Evolutionary conservation across 257 asterid genomes (phyloP), one percentile per base, ranked within the genome.

Genomic region (Coffea eugenioides): DNA sequence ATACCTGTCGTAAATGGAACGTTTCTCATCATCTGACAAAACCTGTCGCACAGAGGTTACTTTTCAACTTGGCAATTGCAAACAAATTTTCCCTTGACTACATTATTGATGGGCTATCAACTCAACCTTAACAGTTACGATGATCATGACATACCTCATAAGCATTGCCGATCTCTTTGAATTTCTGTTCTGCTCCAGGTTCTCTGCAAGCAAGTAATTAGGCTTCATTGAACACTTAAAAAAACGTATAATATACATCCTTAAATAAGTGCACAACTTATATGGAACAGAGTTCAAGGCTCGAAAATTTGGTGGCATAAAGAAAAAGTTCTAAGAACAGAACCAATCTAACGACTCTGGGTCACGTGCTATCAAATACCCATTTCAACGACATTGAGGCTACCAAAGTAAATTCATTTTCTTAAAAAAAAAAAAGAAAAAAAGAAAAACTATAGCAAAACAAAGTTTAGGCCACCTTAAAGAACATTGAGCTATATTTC

Each of bases 101-200:
- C 72, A 79, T 54, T 48, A 4, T 23, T 46, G 5, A 61, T 27
- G 78, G 77, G 54, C 68, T 48, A 68, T 62, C 69, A 46, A 39
- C 15, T 21, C 43, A 43, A 74, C 51, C 43, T 4, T 10, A 5
- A 65, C 21, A 6, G 61, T 20, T 8, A 11, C 57, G 73, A 77
- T 67, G 82, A 75, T 64, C 65, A 27, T 68, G 80, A 82, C 76
- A 79, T 86, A 96, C 99, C 98, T 96, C 99, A 79, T 96, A 96
- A 21, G 99, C 98, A 87, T 96, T 94, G 83, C 99, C 91, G 54
- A 96, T 90, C 90, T 96, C 98, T 89, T 96, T 96, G 82, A 96
- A 96, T 80, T 94, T 96, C n/a, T 88, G 87, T 82, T 96, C 99
- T 54, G 99, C 99, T 80, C 91, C 94, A 79, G 98, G 77, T 85